These are phyloP conservation scores for Proliferodiscus dingleyae DNA, from an alignment of 2,329 filamentous ascomycete genomes.

Conservation along the genomic window DNA sequence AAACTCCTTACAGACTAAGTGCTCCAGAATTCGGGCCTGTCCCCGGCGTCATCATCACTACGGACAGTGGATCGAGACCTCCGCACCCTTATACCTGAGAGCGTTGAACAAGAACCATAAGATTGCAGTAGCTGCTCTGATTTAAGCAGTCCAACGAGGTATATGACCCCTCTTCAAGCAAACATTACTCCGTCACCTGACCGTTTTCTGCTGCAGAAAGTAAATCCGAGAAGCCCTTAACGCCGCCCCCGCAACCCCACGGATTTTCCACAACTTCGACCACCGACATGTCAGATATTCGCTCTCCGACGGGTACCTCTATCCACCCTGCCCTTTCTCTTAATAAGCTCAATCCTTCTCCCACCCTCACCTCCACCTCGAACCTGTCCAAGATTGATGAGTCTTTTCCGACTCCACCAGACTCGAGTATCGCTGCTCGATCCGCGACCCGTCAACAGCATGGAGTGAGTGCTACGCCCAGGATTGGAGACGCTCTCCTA, in stretches of 20 bases:
- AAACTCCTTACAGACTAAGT: no score
- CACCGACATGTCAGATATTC: constrained; percentile 37
- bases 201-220: not conserved
- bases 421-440: constrained; percentile 11
- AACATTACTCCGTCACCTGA: not conserved
- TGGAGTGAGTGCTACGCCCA: constrained; percentile 27
- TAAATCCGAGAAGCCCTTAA: not conserved
- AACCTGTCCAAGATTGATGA: constrained; percentile 25
- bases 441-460: constrained; percentile 20
- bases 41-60: no score
- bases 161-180: no score
- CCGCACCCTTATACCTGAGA: no score
- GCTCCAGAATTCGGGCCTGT: no score
- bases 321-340: constrained; percentile 45
- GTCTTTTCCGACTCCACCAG: constrained; percentile 13
- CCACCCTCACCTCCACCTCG: constrained; percentile 10
- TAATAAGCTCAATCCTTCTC: constrained; percentile 31
- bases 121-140: no score
- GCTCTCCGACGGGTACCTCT: constrained; percentile 39
- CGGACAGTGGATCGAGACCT: no score
- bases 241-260: constrained; percentile 4
- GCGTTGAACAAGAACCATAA: no score
- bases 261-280: not conserved
- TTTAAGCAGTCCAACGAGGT: no score
- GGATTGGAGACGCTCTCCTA: constrained; percentile 36